Conservation (phyloP, 495 filamentous ascomycete species). For the Aspergillus heteromorphus region DNA sequence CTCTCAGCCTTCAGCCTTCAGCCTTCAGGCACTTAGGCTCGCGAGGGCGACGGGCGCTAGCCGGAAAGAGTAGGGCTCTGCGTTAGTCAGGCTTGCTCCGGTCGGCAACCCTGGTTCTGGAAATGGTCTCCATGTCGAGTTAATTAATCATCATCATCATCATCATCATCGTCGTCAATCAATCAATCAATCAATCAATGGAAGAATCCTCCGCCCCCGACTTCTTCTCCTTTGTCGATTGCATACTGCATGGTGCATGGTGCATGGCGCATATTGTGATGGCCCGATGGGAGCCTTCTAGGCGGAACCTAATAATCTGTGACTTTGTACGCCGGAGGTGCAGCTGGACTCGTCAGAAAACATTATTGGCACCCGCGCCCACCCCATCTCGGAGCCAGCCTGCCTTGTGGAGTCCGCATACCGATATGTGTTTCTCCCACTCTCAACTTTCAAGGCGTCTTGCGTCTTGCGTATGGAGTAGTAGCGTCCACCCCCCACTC, state of each 20-base stretch:
- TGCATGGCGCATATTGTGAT: no score
- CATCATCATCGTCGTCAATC: no score
- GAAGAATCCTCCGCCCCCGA: slow-evolving; percentile 1
- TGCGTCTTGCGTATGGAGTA: background rate
- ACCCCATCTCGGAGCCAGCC: background rate
- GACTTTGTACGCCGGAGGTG: background rate
- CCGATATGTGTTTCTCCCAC: background rate
- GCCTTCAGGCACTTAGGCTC: background rate
- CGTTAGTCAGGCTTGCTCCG: background rate
- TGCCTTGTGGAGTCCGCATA: background rate
- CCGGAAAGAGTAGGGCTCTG: background rate
- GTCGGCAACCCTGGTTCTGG: slow-evolving; percentile 10
- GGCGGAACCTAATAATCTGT: background rate
- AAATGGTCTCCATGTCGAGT: slow-evolving; percentile 10
- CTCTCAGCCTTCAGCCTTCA: no score
- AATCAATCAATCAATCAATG: no score
- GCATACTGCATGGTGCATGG: background rate
- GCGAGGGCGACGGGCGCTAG: background rate
- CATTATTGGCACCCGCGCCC: slow-evolving; percentile 5
- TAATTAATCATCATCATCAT: no score
- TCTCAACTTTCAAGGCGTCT: background rate
- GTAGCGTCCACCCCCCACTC: background rate
- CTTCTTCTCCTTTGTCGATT: background rate
- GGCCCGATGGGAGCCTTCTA: background rate
- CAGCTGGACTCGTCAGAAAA: slow-evolving; percentile 15